Conservation (phyloP, 768 basidiomycete species). For the Tylopilus intermedius region DNA sequence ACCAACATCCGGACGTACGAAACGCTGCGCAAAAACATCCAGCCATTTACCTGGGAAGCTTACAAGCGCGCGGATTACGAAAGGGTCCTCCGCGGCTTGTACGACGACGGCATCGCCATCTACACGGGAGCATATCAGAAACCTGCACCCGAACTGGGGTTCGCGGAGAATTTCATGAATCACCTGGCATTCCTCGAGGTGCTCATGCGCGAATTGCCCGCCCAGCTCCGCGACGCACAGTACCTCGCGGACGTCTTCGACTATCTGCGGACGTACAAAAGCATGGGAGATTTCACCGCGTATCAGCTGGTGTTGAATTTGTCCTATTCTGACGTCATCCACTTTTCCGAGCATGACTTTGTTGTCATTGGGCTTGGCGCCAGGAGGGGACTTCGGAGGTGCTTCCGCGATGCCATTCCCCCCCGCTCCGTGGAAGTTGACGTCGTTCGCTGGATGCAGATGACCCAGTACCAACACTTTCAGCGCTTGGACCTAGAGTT, state of each 20-base stretch:
- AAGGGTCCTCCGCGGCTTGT: slow-evolving; percentile 43
- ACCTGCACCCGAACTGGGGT: slow-evolving; percentile 56
- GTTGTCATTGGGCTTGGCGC: slow-evolving; percentile 68
- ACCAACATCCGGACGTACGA: slow-evolving; percentile 73
- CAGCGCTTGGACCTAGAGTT: slow-evolving; percentile 51
- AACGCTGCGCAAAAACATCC: slow-evolving; percentile 45
- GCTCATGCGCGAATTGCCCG: slow-evolving; percentile 56
- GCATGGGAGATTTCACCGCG: slow-evolving; percentile 70
- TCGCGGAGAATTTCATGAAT: slow-evolving; percentile 45
- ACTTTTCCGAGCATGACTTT: slow-evolving; percentile 66
- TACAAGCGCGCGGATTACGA: slow-evolving; percentile 53
- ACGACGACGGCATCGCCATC: slow-evolving; percentile 38
- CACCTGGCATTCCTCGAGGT: slow-evolving; percentile 59
- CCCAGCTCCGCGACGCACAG: slow-evolving; percentile 42
- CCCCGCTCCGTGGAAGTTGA: slow-evolving; percentile 44
- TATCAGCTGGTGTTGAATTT: slow-evolving; percentile 64
- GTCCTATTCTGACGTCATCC: slow-evolving; percentile 51
- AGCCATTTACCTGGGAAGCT: slow-evolving; percentile 55
- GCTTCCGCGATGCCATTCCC: slow-evolving; percentile 49
- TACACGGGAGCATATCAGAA: slow-evolving; percentile 72
- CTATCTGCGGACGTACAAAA: slow-evolving; percentile 52
- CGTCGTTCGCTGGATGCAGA: slow-evolving; percentile 60
- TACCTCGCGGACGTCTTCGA: slow-evolving; percentile 64
- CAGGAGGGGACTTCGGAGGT: slow-evolving; percentile 58
- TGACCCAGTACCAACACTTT: slow-evolving; percentile 58